A percentile compares a stretch with the other conserved stretches of the same genome.
Evolutionary conservation across 768 basidiomycete species (phyloP).

Genomic region (Rhodotorula paludigena): DNA sequence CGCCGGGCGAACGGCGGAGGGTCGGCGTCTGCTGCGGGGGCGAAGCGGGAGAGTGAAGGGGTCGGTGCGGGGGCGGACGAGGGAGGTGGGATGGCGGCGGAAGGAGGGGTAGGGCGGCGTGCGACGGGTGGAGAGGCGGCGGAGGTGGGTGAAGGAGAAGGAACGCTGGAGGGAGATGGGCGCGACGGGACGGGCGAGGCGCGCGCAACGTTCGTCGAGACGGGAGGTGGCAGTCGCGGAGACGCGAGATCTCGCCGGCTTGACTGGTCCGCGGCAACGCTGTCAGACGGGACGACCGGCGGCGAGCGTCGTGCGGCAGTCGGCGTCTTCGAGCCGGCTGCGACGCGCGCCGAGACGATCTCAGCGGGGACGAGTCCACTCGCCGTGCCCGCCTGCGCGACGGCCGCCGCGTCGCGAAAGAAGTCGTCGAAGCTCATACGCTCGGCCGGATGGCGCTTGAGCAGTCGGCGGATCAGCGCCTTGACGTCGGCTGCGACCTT

Average conservation of each 20-base stretch:
- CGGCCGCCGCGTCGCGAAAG: slow-evolving; percentile 53
- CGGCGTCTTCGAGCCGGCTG: too few species aligned
- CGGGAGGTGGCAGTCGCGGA: too few species aligned
- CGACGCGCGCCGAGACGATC: slow-evolving; percentile 23
- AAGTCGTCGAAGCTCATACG: slow-evolving; percentile 87
- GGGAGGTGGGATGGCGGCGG: neutral
- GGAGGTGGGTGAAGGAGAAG: too few species aligned
- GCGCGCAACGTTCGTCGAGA: too few species aligned
- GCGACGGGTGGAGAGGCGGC: neutral
- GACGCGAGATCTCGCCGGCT: neutral
- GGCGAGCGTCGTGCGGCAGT: slow-evolving; percentile 40
- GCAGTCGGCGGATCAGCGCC: slow-evolving; percentile 70
- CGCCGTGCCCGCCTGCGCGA: neutral
- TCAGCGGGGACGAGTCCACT: slow-evolving; percentile 18
- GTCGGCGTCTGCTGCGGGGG: neutral
- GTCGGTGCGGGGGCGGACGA: neutral
- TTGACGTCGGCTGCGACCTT: slow-evolving; percentile 76
- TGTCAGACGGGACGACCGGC: neutral
- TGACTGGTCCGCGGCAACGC: neutral
- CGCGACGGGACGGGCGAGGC: too few species aligned
- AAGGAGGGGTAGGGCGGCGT: neutral
- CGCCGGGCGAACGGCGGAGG: slow-evolving; percentile 4
- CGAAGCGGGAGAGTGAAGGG: neutral
- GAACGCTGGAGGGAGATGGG: too few species aligned
- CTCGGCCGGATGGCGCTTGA: slow-evolving; percentile 77